Base-by-base conservation (phyloP, 768 basidiomycete species). In the Mrakia blollopis region DNA sequence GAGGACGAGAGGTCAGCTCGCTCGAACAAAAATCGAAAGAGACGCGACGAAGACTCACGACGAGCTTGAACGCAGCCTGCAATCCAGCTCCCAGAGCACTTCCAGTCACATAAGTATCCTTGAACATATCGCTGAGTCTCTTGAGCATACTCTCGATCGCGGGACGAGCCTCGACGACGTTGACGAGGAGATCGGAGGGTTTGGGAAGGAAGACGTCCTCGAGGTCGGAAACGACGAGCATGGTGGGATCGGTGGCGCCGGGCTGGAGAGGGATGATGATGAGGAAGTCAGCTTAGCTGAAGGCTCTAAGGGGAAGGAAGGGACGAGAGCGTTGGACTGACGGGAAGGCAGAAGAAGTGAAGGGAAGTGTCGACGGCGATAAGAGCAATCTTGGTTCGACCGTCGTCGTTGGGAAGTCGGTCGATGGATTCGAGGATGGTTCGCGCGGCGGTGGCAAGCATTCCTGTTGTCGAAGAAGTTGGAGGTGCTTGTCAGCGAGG, bases 171-270 rank as follows among this genome's bases (percentile, higher is more conserved):
- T 98, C 97, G 18, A 89, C 88, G 78, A 98, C 86, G 86, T 98
- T 98, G 81, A 98, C 92, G 47, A 98, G 89, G n/a, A 98, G 87
- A 83, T 98, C 96, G 68, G 89, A 92, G 6, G 97, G 97, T 84
- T 96, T 95, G 4, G 97, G 97, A 35, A 99, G 86, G 87, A 98
- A 99, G 73, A 98, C 93, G 80, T 99, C 97, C 50, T 98, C 94
- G 57, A 94, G 89, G 83, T 99, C 97, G 0, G 94, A 93, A 11
- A 99, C 94, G 63, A 99, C 97, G 47, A 99, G 89, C 95, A 99
- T 98, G 7, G 89, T 88, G 0, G 94, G 89, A 54, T 98, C 96
- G 21, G 84, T 81, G 14, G 83, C 81, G 8, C 83, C 86, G 25
- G 84, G 81, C 82, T 83, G 63, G 11, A 7, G 39, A 35, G n/a